These are phyloP conservation scores for Aspergillus intermedius DNA, from an alignment of 2,329 filamentous ascomycete species.

Conservation along the genomic window DNA sequence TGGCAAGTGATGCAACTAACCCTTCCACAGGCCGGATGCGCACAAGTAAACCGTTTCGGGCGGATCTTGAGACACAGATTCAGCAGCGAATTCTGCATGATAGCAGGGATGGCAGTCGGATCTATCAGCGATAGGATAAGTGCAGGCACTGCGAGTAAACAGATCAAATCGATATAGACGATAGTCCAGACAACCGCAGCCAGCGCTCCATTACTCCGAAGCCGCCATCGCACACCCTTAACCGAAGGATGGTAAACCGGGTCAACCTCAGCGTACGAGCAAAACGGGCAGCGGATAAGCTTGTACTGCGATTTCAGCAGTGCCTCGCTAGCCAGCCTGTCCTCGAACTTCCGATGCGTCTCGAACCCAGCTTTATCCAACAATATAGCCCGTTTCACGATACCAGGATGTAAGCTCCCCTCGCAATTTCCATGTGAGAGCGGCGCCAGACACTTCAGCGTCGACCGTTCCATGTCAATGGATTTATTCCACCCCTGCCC, in stretches of 20 bases:
- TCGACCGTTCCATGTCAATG: slow-evolving; percentile 65
- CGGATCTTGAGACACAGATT: slow-evolving; percentile 65
- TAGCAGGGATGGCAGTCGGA: slow-evolving; percentile 40
- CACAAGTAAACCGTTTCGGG: slow-evolving; percentile 72
- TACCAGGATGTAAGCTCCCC: slow-evolving; percentile 63
- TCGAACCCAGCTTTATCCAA: slow-evolving; percentile 64
- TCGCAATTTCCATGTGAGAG: slow-evolving; percentile 59
- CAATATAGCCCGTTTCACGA: slow-evolving; percentile 66
- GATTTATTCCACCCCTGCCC: slow-evolving; percentile 86
- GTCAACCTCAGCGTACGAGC: slow-evolving; percentile 83
- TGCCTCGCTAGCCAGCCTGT: slow-evolving; percentile 68
- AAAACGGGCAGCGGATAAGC: slow-evolving; percentile 82
- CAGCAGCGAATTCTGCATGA: slow-evolving; percentile 56
- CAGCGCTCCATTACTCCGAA: slow-evolving; percentile 51
- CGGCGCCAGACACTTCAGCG: slow-evolving; percentile 76
- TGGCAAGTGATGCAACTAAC: slow-evolving; percentile 74
- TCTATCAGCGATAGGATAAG: slow-evolving; percentile 53
- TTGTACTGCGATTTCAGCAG: slow-evolving; percentile 67
- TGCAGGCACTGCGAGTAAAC: slow-evolving; percentile 45
- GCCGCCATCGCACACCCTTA: slow-evolving; percentile 48
- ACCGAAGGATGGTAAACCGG: slow-evolving; percentile 59
- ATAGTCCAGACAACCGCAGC: slow-evolving; percentile 45
- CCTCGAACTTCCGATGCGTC: slow-evolving; percentile 67
- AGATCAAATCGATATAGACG: slow-evolving; percentile 38
- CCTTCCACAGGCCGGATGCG: slow-evolving; percentile 59